Evolutionary conservation across 2,329 filamentous ascomycete genomes (phyloP).

Genomic region (Penicillium palitans): DNA sequence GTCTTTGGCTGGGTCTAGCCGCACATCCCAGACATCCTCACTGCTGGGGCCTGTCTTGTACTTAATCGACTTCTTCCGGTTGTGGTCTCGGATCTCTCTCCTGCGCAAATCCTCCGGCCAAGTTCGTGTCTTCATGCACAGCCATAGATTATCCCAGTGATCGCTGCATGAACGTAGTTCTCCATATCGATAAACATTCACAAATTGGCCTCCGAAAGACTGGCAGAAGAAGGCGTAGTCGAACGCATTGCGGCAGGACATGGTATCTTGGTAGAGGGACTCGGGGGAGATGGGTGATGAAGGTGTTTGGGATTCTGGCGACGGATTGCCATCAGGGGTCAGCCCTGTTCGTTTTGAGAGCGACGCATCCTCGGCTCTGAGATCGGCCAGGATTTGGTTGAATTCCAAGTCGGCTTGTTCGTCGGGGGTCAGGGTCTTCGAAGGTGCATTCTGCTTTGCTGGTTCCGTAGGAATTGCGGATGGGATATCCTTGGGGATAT

Average conservation of each 20-base stretch:
- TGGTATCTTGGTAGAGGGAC: conserved; percentile 72
- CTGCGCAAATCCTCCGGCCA: conserved; percentile 61
- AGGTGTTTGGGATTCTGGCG: conserved; percentile 15
- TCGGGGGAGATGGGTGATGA: conserved; percentile 56
- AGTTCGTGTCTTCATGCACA: conserved; percentile 84
- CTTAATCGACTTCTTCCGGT: conserved; percentile 65
- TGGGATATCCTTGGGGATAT: conserved; percentile 21
- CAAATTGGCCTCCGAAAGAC: conserved; percentile 86
- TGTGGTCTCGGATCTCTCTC: conserved; percentile 63
- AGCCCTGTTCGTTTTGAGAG: conserved; percentile 9
- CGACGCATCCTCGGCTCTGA: conserved; percentile 37
- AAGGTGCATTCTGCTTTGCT: conserved; percentile 22
- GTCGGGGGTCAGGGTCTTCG: conserved; percentile 40
- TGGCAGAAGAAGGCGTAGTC: conserved; percentile 95
- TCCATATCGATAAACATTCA: conserved; percentile 85
- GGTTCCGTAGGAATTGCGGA: conserved; percentile 17
- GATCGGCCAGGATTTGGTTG: conserved; percentile 52
- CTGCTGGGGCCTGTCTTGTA: conserved; percentile 72
- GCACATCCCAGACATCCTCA: conserved; percentile 85
- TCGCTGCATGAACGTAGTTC: conserved; percentile 73
- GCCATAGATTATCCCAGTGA: conserved; percentile 93
- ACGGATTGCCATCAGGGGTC: conserved; percentile 4
- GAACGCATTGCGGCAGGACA: conserved; percentile 89
- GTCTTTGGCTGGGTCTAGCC: conserved; percentile 61
- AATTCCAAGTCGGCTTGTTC: conserved; percentile 57